Percentiles rank a stretch among this genome's conserved stretches.
Evolutionary conservation across 805 yeast genomes (phyloP).

Genomic region (Saccharomyces kudriavzevii): DNA sequence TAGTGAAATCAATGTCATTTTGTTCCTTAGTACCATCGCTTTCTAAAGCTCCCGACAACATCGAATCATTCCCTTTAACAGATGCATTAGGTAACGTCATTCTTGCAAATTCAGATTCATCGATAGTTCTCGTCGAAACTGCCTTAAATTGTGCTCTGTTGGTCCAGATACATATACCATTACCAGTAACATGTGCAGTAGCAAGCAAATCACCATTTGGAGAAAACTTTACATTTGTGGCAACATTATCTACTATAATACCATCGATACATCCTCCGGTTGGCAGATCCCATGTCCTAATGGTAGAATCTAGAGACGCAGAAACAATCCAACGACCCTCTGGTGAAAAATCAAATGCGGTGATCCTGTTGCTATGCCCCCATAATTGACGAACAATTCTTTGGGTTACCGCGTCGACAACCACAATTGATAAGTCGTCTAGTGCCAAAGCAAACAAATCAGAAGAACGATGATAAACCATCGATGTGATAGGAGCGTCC

Average conservation of each 20-base stretch:
- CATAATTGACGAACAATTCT: conserved; percentile 75
- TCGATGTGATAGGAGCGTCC: conserved; percentile 66
- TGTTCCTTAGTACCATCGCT: conserved; percentile 30
- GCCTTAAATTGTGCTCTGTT: conserved; percentile 78
- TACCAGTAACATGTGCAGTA: conserved; percentile 82
- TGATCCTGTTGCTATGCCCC: conserved; percentile 86
- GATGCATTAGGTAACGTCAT: conserved; percentile 66
- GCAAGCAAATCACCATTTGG: conserved; percentile 87
- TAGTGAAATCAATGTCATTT: conserved; percentile 24
- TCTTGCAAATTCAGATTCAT: conserved; percentile 61
- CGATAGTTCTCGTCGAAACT: conserved; percentile 65
- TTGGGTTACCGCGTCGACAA: conserved; percentile 75
- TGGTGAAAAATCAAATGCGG: conserved; percentile 82
- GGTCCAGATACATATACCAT: conserved; percentile 90
- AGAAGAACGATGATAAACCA: conserved; percentile 74
- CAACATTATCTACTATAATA: conserved; percentile 66
- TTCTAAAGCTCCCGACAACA: conserved; percentile 73
- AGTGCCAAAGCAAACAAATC: conserved; percentile 79
- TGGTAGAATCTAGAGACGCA: conserved; percentile 72
- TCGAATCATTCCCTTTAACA: conserved; percentile 64
- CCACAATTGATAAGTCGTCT: conserved; percentile 77
- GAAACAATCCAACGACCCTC: conserved; percentile 94
- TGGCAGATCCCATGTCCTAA: conserved; percentile 96
- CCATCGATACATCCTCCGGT: conserved; percentile 97
- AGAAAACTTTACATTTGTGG: conserved; percentile 70